A percentile compares a stretch with the other conserved stretches of the same genome.
Evolutionary conservation across 192 early-diverging fungal species (phyloP).

Genomic region (Phlyctochytrium planicorne): DNA sequence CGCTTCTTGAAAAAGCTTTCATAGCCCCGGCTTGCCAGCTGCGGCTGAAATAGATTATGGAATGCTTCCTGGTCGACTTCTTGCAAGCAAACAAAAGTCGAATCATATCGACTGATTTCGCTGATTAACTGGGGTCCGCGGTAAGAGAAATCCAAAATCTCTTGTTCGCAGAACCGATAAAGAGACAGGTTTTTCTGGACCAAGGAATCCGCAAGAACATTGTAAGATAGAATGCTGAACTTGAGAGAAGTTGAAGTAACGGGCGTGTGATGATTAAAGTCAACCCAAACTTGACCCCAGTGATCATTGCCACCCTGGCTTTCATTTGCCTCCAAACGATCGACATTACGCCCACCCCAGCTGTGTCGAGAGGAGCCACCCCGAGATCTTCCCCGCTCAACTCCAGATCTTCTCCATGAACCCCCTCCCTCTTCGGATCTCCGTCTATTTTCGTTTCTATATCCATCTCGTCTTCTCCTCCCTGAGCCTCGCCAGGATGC

Average conservation of each 20-base stretch:
- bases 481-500: too few species aligned
- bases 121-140: background rate
- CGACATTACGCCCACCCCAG: too few species aligned
- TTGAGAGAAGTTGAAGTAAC: background rate
- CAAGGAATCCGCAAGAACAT: slow-evolving; percentile 18
- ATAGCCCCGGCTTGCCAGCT: slow-evolving; percentile 1
- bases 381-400: too few species aligned
- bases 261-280: too few species aligned
- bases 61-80: slow-evolving; percentile 21
- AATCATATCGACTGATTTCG: background rate
- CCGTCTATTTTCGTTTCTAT: too few species aligned
- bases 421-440: too few species aligned
- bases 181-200: slow-evolving; percentile 12
- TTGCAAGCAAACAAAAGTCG: slow-evolving; percentile 20
- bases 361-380: too few species aligned
- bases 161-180: background rate
- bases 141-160: background rate
- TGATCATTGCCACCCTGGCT: too few species aligned
- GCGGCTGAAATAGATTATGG: background rate
- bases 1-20: background rate
- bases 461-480: too few species aligned
- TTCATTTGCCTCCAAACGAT: too few species aligned
- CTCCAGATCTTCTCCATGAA: too few species aligned
- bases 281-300: too few species aligned
- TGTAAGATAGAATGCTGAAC: slow-evolving; percentile 22